Conservation (phyloP, 371 early-diverging fungal genomes). For the Mucor indicus region DNA sequence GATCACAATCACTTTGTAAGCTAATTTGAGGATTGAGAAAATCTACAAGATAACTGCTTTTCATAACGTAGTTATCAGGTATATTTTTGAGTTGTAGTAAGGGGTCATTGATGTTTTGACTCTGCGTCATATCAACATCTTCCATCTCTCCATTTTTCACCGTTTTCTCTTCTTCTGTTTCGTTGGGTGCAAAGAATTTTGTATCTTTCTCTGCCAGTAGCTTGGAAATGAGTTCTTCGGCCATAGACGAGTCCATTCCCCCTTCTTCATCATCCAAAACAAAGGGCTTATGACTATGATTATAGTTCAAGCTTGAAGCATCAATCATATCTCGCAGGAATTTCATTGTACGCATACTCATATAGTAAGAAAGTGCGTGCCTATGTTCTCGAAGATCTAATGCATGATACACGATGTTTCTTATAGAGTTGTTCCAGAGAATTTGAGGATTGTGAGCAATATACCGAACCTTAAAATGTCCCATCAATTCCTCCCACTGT, state of each 20-base stretch:
- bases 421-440: constrained; percentile 50
- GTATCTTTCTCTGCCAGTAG: constrained; percentile 51
- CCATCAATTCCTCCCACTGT: constrained; percentile 44
- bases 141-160: not conserved
- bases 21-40: constrained; percentile 73
- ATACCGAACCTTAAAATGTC: constrained; percentile 44
- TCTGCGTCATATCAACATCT: constrained; percentile 20
- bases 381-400: constrained; percentile 44
- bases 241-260: constrained; percentile 36
- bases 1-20: constrained; percentile 50
- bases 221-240: constrained; percentile 50
- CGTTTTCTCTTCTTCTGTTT: constrained; percentile 33
- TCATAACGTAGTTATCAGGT: constrained; percentile 49
- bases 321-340: constrained; percentile 48
- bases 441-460: constrained; percentile 54
- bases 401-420: constrained; percentile 49
- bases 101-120: constrained; percentile 53
- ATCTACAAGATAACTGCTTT: constrained; percentile 62
- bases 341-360: constrained; percentile 46
- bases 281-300: constrained; percentile 7
- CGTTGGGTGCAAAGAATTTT: constrained; percentile 50
- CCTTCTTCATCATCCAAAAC: constrained; percentile 27
- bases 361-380: constrained; percentile 45
- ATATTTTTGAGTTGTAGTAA: constrained; percentile 43
- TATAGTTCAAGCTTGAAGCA: not conserved